Base-by-base conservation (phyloP, 257 asterid species). In the Solanum raphanifolium region DNA sequence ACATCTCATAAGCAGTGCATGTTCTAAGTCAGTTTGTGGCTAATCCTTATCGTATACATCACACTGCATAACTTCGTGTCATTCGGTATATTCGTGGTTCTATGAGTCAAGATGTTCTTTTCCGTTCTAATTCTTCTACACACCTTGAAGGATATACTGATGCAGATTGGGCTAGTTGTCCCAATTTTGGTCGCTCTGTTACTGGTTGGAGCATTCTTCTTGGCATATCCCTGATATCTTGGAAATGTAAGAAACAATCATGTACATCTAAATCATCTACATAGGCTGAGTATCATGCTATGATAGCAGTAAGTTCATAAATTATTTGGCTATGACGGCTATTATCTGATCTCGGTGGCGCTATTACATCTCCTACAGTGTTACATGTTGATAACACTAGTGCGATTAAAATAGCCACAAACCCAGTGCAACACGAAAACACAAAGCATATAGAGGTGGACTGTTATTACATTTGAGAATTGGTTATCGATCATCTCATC, bases 261-360 rank as follows among this genome's bases (percentile, higher is more conserved):
- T 0, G 23, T 16, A 52, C 62, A 1, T 52, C 23, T 52, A 52
- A 52, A 52, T 52, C 21, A 52, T 52, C 9, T 52, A 52, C 23
- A 16, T 0, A 52, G 23, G 62, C 3, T 52, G 62, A 55, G n/a
- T 55, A 55, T 18, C 62, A 20, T 55, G 62, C n/a, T 55, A 18
- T 55, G 62, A 0, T 0, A 0, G 9, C 0, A 55, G 4, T 9
- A 55, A 55, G n/a, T 55, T 55, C 4, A 18, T 0, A 18, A 55
- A 6, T 55, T 55, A 6, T 55, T 55, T 18, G 65, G 10, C 65
- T 55, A 55, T 0, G n/a, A 2, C 0, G 10, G 6, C 65, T 6
- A 55, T 55, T 55, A 55, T 55, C 4, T 55, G 4, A 55, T 7
- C 11, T 18, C 4, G 9, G 3, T 55, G 23, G 8, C 23, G 0